Percentiles rank a stretch among this genome's conserved stretches.
Conservation (phyloP, 768 basidiomycete genomes). For the Exidia glandulosa region DNA sequence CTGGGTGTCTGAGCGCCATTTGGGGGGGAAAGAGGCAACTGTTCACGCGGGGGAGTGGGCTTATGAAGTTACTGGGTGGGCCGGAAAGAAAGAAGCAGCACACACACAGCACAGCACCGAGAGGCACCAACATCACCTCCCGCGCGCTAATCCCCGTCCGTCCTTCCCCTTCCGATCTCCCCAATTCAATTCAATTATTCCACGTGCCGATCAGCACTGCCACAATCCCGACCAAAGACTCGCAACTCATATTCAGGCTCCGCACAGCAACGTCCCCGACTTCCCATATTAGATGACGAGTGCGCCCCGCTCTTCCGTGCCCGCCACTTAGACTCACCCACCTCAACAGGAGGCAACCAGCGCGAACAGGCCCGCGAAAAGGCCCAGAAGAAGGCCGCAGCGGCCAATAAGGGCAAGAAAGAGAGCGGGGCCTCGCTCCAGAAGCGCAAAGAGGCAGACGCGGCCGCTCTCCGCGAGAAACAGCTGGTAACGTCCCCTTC, state of each 20-base stretch:
- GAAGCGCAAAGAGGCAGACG: constrained; percentile 73
- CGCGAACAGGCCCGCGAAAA: constrained; percentile 63
- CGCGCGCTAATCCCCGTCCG: too few relatives aligned
- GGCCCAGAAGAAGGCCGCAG: constrained; percentile 51
- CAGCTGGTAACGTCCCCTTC: constrained; percentile 46
- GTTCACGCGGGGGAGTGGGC: constrained; percentile 22
- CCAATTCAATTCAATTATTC: too few relatives aligned
- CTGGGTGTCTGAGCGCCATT: constrained; percentile 13
- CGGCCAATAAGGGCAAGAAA: constrained; percentile 36
- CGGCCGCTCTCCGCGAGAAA: constrained; percentile 62
- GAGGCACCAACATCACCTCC: too few relatives aligned
- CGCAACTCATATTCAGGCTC: not conserved
- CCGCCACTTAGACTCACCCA: not conserved
- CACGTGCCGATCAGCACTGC: too few relatives aligned
- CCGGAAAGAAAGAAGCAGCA: too few relatives aligned
- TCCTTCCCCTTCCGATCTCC: too few relatives aligned
- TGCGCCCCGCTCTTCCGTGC: constrained; percentile 1
- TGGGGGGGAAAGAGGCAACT: constrained; percentile 27
- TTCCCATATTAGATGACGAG: constrained; percentile 3
- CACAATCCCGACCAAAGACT: not conserved
- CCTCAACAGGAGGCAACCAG: constrained; percentile 62
- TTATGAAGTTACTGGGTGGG: too few relatives aligned
- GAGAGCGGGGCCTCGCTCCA: constrained; percentile 52
- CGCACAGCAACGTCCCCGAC: constrained; percentile 4
- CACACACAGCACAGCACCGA: too few relatives aligned